Evolutionary conservation across 345 rosid species (phyloP), one percentile per base, ranked within the genome.

Genomic region (Mercurialis annua): DNA sequence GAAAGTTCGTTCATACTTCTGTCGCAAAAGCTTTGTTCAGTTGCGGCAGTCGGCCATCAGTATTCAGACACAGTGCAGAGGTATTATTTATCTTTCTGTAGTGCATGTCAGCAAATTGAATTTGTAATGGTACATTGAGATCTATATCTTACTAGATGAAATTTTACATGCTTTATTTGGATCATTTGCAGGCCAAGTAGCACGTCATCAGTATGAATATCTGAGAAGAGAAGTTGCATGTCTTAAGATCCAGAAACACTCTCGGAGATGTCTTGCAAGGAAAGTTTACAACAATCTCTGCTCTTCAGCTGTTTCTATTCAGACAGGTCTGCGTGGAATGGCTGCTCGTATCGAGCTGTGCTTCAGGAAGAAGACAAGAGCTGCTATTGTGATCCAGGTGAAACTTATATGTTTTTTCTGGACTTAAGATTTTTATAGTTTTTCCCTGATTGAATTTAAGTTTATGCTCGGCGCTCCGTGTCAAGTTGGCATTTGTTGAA

Each of bases 281-380:
- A 92, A 85, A 81, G 77, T 81, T 69, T 89, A 89, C 80, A 82
- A 66, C 57, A 81, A 68, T 53, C 18, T 83, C 73, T 74, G 65
- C 53, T 81, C 72, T 47, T 82, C 96, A 67, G 81, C 97, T 46
- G 63, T 88, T 76, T 82, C 80, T 54, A 77, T 94, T 76, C 99
- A 94, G 76, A 69, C 86, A 36, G 89, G 92, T 34, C 83, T 95
- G 80, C 96, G 94, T 66, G 97, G 98, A 75, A 85, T 89, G 98
- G 90, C 81, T 81, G 90, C 96, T 62, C 87, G 92, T 29, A 78
- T 76, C 48, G 96, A 90, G 71, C 70, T 87, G 33, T 75, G 66
- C 38, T 82, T 81, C 83, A 86, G 89, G 80, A 85, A 87, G 79
- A 82, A 78, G 83, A 81, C 76, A 50, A 80, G 67, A 76, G 96